phyloP scores from a whole-genome alignment of 2,329 filamentous ascomycete genomes.

The Pleochaeta shiraiana region DNA sequence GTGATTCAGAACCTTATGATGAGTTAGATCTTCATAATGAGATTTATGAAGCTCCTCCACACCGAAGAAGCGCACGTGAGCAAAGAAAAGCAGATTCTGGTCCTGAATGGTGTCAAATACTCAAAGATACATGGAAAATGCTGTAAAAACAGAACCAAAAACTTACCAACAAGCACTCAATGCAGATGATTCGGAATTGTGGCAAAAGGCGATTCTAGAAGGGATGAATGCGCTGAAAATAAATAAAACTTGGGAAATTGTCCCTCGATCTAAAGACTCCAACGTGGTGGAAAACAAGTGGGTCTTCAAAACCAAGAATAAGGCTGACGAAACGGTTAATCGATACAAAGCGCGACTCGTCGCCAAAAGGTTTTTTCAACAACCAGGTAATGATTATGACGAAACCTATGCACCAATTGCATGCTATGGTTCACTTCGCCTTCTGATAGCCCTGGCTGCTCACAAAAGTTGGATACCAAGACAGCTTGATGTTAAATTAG shows the following conservation, averaged over 20 bases:
- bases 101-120: no score
- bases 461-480: neutral
- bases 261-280: neutral
- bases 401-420: neutral
- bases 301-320: neutral
- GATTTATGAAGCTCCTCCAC: no score
- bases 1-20: no score
- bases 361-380: neutral
- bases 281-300: neutral
- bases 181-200: neutral
- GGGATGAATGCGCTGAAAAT: neutral
- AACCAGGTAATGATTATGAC: neutral
- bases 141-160: neutral
- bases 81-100: no score
- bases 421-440: neutral
- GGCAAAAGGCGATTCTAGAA: neutral
- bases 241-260: no score
- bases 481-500: neutral
- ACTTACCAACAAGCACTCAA: neutral
- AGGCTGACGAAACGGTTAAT: neutral
- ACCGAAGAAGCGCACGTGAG: no score
- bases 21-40: no score
- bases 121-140: neutral
- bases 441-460: neutral
- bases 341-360: neutral